These are phyloP conservation scores for Lichtheimia corymbifera DNA, from an alignment of 371 early-diverging fungal genomes.

Conservation along the genomic window DNA sequence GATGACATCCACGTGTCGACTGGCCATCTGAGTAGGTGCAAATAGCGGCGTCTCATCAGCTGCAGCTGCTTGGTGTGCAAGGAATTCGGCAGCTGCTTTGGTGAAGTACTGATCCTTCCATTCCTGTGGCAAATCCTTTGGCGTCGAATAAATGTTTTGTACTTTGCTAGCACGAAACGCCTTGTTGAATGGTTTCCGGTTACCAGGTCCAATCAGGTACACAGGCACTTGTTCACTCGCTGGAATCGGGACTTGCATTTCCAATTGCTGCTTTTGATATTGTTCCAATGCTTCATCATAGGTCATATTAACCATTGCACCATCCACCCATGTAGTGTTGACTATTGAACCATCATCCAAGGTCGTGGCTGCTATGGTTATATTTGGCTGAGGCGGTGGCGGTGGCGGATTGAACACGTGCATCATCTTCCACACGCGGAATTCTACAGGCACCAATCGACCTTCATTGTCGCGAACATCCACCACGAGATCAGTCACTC, in stretches of 20 bases:
- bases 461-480: constrained; percentile 54
- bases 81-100: constrained; percentile 63
- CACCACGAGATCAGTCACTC: constrained; percentile 40
- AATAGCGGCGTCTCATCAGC: constrained; percentile 58
- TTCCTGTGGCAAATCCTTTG: constrained; percentile 54
- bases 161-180: constrained; percentile 52
- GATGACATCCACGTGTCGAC: constrained; percentile 53
- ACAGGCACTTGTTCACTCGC: constrained; percentile 43
- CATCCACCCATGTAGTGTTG: constrained; percentile 25
- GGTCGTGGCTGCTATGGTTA: neutral
- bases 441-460: constrained; percentile 40
- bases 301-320: constrained; percentile 26
- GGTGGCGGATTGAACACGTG: constrained; percentile 33
- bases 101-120: constrained; percentile 69
- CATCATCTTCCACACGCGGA: constrained; percentile 50
- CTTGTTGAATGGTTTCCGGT: constrained; percentile 53
- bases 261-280: neutral
- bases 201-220: constrained; percentile 64
- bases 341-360: neutral
- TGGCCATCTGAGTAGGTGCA: constrained; percentile 33
- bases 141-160: constrained; percentile 53
- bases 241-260: constrained; percentile 13
- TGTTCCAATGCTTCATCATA: neutral
- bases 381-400: constrained; percentile 12
- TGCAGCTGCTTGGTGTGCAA: constrained; percentile 53